A percentile compares a stretch with the other conserved stretches of the same genome.
These are phyloP conservation scores for Xylaria cubensis DNA, from an alignment of 495 filamentous ascomycete species.

Conservation along the genomic window DNA sequence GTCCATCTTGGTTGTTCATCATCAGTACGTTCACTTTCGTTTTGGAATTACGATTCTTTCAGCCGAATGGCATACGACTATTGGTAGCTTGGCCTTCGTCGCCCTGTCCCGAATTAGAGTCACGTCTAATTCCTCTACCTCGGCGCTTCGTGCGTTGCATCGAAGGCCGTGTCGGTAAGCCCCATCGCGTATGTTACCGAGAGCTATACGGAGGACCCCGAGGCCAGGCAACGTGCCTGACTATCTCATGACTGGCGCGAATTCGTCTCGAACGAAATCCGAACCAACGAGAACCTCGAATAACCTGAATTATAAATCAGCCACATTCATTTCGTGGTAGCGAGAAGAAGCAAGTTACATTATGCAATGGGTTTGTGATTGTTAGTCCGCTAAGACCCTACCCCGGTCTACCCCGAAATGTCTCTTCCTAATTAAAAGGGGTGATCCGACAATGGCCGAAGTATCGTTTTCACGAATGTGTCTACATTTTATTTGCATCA, in stretches of 20 bases:
- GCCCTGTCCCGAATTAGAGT: not conserved
- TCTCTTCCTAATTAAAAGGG: not conserved
- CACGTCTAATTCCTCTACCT: not conserved
- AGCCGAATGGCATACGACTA: not conserved
- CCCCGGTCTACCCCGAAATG: too few relatives aligned
- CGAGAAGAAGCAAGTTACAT: not conserved
- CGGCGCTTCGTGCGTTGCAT: conserved; percentile 4
- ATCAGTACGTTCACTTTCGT: not conserved
- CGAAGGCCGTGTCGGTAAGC: not conserved
- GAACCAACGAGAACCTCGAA: not conserved
- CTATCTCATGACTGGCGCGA: not conserved
- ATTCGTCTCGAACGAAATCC: not conserved
- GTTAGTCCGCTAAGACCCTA: not conserved
- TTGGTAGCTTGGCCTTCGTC: not conserved
- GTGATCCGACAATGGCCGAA: not conserved
- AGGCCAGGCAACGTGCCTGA: not conserved
- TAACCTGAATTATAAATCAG: not conserved
- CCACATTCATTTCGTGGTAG: not conserved
- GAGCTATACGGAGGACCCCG: not conserved
- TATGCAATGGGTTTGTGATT: not conserved
- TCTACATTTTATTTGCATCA: not conserved
- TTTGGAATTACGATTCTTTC: not conserved
- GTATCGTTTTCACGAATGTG: not conserved
- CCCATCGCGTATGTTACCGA: not conserved
- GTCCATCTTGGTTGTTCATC: not conserved